Evolutionary conservation across 139 green algal genomes (phyloP), one percentile per base, ranked within the genome.

Genomic region (Eudorina sp.): DNA sequence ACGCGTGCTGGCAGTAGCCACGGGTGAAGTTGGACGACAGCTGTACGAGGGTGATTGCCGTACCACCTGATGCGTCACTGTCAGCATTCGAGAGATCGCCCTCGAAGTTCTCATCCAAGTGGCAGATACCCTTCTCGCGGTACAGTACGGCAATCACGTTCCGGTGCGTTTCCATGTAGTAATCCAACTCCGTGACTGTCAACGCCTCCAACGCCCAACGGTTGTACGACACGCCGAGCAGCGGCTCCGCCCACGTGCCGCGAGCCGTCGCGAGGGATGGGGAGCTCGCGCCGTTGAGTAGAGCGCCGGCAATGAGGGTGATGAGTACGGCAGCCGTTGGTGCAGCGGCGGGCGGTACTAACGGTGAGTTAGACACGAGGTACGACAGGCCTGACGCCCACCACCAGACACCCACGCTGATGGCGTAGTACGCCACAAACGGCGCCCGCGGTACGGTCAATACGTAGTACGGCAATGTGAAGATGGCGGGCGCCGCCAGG

Each of bases 181-280:
- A 18, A 43, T 86, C 62, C 58, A 86, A 40, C 58, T 86, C 80
- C 9, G 41, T 43, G 0, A 86, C 11, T 4, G 41, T 29, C 5
- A 86, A 2, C 27, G 55, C 80, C 41, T 86, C 80, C n/a, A 86
- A 14, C 43, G 80, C 29, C 80, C 80, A 86, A 34, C 90, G 76
- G 84, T 85, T 92, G 84, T 93, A 93, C 36, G 77, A 90, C 31
- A 93, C 0, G 45, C 60, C 72, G 16, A 93, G 62, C n/a, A 93
- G 29, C 19, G 78, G 53, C 53, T 88, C 88, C 60, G 88, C 21
- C 2, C n/a, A 34, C 9, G 60, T 81, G 3, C 66, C 25, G 1
- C 90, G 83, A 34, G 69, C 72, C 16, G 6, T 11, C 0, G 87
- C 88, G 0, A 93, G 0, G 0, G 88, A 82, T 2, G 90, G 90